Evolutionary conservation across 495 filamentous ascomycete species (phyloP).

Genomic region (Hypomontagnella monticulosa): DNA sequence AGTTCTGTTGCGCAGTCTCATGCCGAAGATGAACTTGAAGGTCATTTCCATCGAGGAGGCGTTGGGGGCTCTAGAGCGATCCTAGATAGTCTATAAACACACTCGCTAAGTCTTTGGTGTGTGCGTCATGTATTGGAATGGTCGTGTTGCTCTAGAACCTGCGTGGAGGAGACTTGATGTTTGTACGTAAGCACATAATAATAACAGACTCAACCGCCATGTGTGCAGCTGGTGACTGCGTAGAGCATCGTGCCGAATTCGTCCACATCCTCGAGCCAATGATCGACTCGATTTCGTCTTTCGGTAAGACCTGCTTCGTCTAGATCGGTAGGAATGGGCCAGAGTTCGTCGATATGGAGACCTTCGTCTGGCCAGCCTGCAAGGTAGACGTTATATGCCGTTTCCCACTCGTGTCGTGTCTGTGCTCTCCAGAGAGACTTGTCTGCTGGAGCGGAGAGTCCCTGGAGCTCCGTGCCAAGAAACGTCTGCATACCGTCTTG

Average conservation of each 20-base stretch:
- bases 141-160: too few species aligned
- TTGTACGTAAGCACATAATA: not conserved
- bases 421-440: slow-evolving; percentile 52
- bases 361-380: slow-evolving; percentile 50
- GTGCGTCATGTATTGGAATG: too few species aligned
- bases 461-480: slow-evolving; percentile 54
- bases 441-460: slow-evolving; percentile 50
- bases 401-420: slow-evolving; percentile 52
- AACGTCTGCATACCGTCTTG: slow-evolving; percentile 57
- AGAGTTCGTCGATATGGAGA: slow-evolving; percentile 58
- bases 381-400: slow-evolving; percentile 53
- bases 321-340: slow-evolving; percentile 50
- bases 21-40: slow-evolving; percentile 48
- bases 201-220: slow-evolving; percentile 37
- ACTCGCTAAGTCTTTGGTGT: too few species aligned
- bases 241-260: slow-evolving; percentile 62
- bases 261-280: slow-evolving; percentile 57
- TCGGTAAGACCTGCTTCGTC: slow-evolving; percentile 37
- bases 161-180: not conserved
- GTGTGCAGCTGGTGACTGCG: slow-evolving; percentile 55
- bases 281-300: slow-evolving; percentile 51
- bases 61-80: slow-evolving; percentile 1
- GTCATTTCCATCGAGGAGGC: slow-evolving; percentile 24
- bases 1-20: slow-evolving; percentile 43
- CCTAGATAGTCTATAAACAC: not conserved